Evolutionary conservation across 2,329 filamentous ascomycete species (phyloP).

Genomic region (Calonectria pauciramosa): DNA sequence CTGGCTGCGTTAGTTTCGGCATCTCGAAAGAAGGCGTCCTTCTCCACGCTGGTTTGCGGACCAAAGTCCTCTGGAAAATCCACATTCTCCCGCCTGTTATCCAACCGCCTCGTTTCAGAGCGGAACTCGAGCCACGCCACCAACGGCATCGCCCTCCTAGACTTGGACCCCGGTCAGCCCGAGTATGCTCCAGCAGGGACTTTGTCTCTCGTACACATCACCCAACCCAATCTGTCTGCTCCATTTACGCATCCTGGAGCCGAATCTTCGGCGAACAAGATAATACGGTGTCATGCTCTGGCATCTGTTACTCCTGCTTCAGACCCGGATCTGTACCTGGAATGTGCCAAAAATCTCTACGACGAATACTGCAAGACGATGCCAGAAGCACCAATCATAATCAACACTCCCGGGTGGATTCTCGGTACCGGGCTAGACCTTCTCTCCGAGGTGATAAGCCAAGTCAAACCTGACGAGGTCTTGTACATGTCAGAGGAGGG

Average conservation of each 20-base stretch:
- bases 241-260: conserved; percentile 73
- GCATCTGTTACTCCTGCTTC: conserved; percentile 75
- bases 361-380: conserved; percentile 65
- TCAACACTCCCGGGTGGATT: conserved; percentile 84
- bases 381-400: conserved; percentile 68
- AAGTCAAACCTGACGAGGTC: conserved; percentile 70
- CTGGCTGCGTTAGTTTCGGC: conserved; percentile 59
- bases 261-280: conserved; percentile 48
- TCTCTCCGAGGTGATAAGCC: conserved; percentile 68
- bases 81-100: conserved; percentile 76
- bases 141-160: conserved; percentile 70
- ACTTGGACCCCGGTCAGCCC: conserved; percentile 83
- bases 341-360: conserved; percentile 74
- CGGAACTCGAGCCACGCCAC: conserved; percentile 18
- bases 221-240: conserved; percentile 73
- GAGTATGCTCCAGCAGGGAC: conserved; percentile 80
- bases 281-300: conserved; percentile 75
- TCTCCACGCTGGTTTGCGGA: conserved; percentile 73
- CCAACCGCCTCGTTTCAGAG: conserved; percentile 75
- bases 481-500: conserved; percentile 79
- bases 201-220: conserved; percentile 75
- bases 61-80: conserved; percentile 83
- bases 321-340: conserved; percentile 76
- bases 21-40: conserved; percentile 51
- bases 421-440: conserved; percentile 78